phyloP scores from a whole-genome alignment of 176 grass and related monocot species.

The Juncus inflexus region DNA sequence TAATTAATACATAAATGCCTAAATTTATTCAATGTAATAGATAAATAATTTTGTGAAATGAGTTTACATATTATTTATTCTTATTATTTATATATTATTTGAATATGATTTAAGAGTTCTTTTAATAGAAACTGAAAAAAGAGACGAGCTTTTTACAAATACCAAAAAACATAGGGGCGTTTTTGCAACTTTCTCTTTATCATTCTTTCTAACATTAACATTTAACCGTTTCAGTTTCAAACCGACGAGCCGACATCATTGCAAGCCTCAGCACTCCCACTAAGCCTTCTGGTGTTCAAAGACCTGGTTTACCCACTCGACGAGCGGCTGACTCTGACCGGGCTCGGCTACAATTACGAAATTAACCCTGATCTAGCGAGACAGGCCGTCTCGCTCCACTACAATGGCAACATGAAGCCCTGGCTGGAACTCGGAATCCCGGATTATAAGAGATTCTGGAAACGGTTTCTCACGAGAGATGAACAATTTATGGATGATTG shows the following conservation, averaged over 20 bases:
- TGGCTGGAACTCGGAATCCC: slow-evolving; percentile 98
- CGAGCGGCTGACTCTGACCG: slow-evolving; percentile 58
- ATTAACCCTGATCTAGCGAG: slow-evolving; percentile 38
- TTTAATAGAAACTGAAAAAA: too few relatives aligned
- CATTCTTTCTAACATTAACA: not conserved
- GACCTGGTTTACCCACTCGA: slow-evolving; percentile 73
- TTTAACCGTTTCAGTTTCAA: slow-evolving; percentile 47
- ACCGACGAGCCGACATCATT: slow-evolving; percentile 48
- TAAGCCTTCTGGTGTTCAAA: slow-evolving; percentile 78
- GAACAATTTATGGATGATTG: slow-evolving; percentile 93
- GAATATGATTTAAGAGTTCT: too few relatives aligned
- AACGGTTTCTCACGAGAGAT: slow-evolving; percentile 63
- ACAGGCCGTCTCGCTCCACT: slow-evolving; percentile 68
- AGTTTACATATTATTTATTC: too few relatives aligned
- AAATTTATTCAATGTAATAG: too few relatives aligned
- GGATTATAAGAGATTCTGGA: slow-evolving; percentile 86
- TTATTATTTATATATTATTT: too few relatives aligned
- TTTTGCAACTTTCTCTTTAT: too few relatives aligned
- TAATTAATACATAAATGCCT: too few relatives aligned
- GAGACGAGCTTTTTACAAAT: too few relatives aligned
- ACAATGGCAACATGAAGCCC: slow-evolving; percentile 97
- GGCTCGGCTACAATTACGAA: slow-evolving; percentile 76
- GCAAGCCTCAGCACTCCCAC: slow-evolving; percentile 72
- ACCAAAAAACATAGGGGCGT: too few relatives aligned
- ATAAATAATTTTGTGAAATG: too few relatives aligned